Evolutionary conservation across 1,139 yeast genomes (phyloP), one percentile per base, ranked within the genome.

Genomic region (Lodderomyces jiufengensis): DNA sequence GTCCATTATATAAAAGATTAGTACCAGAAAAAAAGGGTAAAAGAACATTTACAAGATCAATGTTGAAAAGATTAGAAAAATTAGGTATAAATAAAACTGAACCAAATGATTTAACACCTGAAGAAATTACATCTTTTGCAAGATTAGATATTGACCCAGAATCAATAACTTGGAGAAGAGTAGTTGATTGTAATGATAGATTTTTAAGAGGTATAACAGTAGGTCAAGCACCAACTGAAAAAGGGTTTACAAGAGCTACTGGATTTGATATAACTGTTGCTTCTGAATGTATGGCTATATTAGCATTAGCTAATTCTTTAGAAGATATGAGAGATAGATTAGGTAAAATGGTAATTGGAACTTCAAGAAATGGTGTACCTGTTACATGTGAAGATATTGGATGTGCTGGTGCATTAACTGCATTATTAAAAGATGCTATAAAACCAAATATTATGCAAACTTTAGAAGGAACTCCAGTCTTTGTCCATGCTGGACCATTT

Each of bases 371-470:
- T 27, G 97, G 97, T 45, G 95, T 73, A 39, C 96, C 98, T 48
- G 68, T 92, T 54, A 92, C 98, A 32, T 86, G 95, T 61, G 97
- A 92, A 62, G 98, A 92, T 56, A 76, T 92, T 49, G 97, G 98
- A 31, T 84, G 92, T 61, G 97, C 96, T 32, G 98, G 98, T 57
- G 97, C 98, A 15, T 73, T 92, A 59, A 84, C 97, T 44, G 98
- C 97, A 9, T 69, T 92, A 52, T 76, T 92, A 71, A 90, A 88
- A 70, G 98, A 92, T 59, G 97, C 98, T 29, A 84, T 92, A 57
- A 90, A 92, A 70, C 98, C 98, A 49, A 92, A 90, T 61, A 69
- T 92, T 56, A 92, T 92, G 98, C 98, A 92, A 68, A 87, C 97
- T 37, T 76, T 92, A 50, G 98, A 92, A 66, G 98, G 98, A 46